Conservation (phyloP, 768 basidiomycete genomes). For the Hygrophorus pudorinus region DNA sequence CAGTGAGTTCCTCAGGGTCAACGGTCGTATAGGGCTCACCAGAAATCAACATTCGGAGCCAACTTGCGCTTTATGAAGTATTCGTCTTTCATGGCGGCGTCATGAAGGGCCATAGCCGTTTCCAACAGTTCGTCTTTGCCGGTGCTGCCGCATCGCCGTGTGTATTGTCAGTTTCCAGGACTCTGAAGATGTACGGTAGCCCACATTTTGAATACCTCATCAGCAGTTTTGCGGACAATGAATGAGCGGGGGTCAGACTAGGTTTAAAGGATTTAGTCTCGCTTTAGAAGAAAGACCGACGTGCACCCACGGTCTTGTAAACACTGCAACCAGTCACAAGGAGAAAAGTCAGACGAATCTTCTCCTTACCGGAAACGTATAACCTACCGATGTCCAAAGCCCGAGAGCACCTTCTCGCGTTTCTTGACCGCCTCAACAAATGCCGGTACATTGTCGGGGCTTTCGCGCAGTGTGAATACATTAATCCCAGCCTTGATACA, state of each 20-base stretch:
- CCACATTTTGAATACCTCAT: constrained; percentile 88
- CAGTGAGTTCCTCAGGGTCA: constrained; percentile 8
- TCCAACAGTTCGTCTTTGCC: constrained; percentile 79
- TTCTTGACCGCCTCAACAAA: constrained; percentile 84
- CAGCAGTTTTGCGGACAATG: constrained; percentile 83
- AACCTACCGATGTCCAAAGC: constrained; percentile 76
- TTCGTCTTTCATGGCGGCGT: constrained; percentile 83
- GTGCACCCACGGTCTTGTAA: constrained; percentile 59
- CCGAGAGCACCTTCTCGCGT: constrained; percentile 81
- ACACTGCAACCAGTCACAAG: constrained; percentile 28
- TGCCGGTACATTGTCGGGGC: constrained; percentile 74
- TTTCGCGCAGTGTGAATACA: constrained; percentile 15
- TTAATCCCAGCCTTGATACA: too few species aligned
- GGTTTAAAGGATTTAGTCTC: constrained; percentile 3
- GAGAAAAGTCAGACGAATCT: not conserved
- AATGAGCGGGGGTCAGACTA: constrained; percentile 87
- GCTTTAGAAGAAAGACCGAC: not conserved
- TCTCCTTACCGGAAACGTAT: not conserved
- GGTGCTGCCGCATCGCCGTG: constrained; percentile 41
- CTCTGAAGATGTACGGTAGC: not conserved
- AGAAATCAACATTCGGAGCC: constrained; percentile 89
- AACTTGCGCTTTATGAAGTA: constrained; percentile 78
- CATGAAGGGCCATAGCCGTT: constrained; percentile 83
- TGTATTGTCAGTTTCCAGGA: not conserved
- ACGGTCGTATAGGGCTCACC: constrained; percentile 34